A percentile compares a stretch with the other conserved stretches of the same genome.
These are phyloP conservation scores for Blastobotrys americana DNA, from an alignment of 805 yeast species.

Conservation along the genomic window DNA sequence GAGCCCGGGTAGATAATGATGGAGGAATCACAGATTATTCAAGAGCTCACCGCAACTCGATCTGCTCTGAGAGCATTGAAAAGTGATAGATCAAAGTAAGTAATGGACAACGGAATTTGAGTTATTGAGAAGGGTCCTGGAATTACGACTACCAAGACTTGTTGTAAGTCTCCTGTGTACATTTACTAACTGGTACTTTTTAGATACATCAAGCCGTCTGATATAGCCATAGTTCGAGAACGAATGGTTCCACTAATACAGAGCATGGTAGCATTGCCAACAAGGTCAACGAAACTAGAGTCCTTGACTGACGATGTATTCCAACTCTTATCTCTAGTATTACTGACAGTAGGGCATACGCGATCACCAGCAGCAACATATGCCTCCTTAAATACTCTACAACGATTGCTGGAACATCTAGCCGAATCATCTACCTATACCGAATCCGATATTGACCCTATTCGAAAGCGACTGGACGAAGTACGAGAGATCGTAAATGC, in stretches of 20 bases:
- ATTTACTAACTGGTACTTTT: not conserved
- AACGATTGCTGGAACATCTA: constrained; percentile 73
- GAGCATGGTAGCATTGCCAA: constrained; percentile 14
- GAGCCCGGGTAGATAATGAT: too few species aligned
- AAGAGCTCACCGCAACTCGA: not conserved
- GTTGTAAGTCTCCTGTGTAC: not conserved
- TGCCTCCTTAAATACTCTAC: constrained; percentile 81
- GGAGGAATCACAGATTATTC: not conserved
- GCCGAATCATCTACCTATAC: constrained; percentile 78
- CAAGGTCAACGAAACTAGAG: constrained; percentile 46
- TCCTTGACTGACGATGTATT: constrained; percentile 78
- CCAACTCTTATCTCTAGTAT: constrained; percentile 77
- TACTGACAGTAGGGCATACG: constrained; percentile 85
- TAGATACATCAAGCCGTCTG: constrained; percentile 29
- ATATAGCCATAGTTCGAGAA: constrained; percentile 26
- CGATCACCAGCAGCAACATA: constrained; percentile 92
- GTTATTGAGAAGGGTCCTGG: not conserved
- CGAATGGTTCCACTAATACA: constrained; percentile 25
- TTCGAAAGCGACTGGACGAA: constrained; percentile 63
- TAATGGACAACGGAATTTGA: not conserved
- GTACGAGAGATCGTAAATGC: constrained; percentile 54
- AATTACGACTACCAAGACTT: not conserved
- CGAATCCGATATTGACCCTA: constrained; percentile 72
- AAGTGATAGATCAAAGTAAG: constrained; percentile 6
- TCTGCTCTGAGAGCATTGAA: constrained; percentile 1